phyloP scores from a whole-genome alignment of 2,329 filamentous ascomycete genomes.

The Cladorrhinum sp. region DNA sequence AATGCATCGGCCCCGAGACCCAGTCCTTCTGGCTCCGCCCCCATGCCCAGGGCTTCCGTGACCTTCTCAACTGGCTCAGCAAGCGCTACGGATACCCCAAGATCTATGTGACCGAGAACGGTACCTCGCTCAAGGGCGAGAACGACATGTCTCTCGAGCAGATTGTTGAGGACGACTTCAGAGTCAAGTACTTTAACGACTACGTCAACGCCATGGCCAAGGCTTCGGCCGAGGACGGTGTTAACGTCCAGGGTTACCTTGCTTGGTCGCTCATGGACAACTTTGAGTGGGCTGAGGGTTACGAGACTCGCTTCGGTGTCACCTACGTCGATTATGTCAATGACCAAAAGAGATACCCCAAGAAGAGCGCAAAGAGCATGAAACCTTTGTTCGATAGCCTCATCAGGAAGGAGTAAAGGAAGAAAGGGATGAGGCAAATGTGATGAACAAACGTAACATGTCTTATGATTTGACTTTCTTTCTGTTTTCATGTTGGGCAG shows the following conservation, averaged over 20 bases:
- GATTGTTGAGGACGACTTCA: conserved; percentile 78
- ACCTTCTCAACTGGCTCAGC: conserved; percentile 73
- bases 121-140: conserved; percentile 79
- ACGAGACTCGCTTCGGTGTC: conserved; percentile 81
- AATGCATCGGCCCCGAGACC: conserved; percentile 76
- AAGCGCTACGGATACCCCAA: conserved; percentile 71
- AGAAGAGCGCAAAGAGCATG: conserved; percentile 76
- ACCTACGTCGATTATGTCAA: conserved; percentile 80
- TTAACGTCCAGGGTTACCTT: conserved; percentile 76
- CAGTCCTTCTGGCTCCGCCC: conserved; percentile 80
- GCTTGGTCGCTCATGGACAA: conserved; percentile 86
- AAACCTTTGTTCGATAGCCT: conserved; percentile 68
- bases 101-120: conserved; percentile 88
- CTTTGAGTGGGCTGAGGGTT: conserved; percentile 91
- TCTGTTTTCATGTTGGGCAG: neutral
- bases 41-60: conserved; percentile 71
- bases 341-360: conserved; percentile 74
- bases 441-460: neutral
- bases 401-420: conserved; percentile 57
- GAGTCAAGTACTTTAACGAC: conserved; percentile 72
- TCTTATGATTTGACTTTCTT: neutral
- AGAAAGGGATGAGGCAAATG: neutral
- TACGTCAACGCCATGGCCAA: conserved; percentile 76
- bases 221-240: conserved; percentile 68
- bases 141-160: conserved; percentile 68